Evolutionary conservation across 2,329 filamentous ascomycete genomes (phyloP).

Genomic region (Aspergillus tanneri): DNA sequence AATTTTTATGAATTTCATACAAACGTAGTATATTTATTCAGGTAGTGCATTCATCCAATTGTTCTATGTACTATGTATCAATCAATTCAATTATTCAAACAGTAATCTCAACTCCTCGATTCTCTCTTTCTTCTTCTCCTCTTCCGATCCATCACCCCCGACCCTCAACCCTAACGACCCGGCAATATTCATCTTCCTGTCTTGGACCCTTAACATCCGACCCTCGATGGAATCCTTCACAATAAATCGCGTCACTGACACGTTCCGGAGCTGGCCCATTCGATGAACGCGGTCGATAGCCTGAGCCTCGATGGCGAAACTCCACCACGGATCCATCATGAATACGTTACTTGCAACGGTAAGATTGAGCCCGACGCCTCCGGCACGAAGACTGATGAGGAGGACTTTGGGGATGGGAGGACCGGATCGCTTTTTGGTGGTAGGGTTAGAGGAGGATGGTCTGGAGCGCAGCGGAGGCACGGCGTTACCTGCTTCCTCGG

Average conservation of each 20-base stretch:
- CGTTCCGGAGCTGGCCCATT: constrained; percentile 88
- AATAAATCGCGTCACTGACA: constrained; percentile 84
- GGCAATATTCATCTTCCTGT: constrained; percentile 85
- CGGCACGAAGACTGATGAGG: constrained; percentile 80
- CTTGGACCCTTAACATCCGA: constrained; percentile 89
- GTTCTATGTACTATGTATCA: not conserved
- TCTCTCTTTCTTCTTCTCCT: constrained; percentile 83
- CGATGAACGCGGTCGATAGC: constrained; percentile 96
- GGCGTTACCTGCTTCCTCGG: constrained; percentile 25
- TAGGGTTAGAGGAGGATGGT: constrained; percentile 17
- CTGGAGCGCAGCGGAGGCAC: too few species aligned
- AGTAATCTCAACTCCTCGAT: constrained; percentile 95
- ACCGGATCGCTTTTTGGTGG: not conserved
- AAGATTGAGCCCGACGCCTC: constrained; percentile 90
- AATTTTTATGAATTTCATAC: not conserved
- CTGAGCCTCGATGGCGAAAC: constrained; percentile 92
- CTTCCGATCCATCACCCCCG: constrained; percentile 81
- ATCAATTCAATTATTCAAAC: constrained; percentile 48
- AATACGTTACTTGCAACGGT: constrained; percentile 86
- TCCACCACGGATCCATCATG: constrained; percentile 99
- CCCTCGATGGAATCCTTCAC: constrained; percentile 90
- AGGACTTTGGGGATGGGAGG: constrained; percentile 55
- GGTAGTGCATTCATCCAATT: not conserved
- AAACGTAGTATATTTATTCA: not conserved
- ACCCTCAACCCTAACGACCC: constrained; percentile 94